Conservation (phyloP, 345 rosid genomes). For the Luvunga scandens region DNA sequence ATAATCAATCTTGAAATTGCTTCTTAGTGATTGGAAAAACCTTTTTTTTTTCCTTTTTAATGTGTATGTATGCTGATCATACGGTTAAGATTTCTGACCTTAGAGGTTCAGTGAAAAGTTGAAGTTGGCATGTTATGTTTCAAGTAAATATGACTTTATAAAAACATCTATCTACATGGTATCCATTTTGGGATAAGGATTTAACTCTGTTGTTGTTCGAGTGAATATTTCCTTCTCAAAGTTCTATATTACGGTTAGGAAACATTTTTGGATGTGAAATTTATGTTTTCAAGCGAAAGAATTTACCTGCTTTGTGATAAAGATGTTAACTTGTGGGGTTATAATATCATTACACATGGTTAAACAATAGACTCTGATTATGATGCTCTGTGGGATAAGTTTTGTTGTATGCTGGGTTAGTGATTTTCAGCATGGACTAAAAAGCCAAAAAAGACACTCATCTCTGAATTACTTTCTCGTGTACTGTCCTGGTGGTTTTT, state of each 20-base stretch:
- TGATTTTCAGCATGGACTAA: not conserved
- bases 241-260: not conserved
- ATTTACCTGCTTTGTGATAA: not conserved
- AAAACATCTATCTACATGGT: not conserved
- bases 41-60: not conserved
- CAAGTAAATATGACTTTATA: not conserved
- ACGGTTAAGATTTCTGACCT: not conserved
- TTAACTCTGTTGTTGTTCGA: not conserved
- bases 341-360: not conserved
- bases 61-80: not conserved
- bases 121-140: not conserved
- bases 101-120: not conserved
- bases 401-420: not conserved
- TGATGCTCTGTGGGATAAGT: not conserved
- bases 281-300: not conserved
- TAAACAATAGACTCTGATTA: not conserved
- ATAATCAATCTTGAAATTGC: not conserved
- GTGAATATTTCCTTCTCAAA: not conserved
- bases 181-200: not conserved
- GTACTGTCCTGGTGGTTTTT: not conserved
- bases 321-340: not conserved
- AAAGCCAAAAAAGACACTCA: not conserved
- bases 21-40: not conserved
- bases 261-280: not conserved
- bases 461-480: not conserved